phyloP scores from a whole-genome alignment of 2,329 filamentous ascomycete genomes.

The Fusarium sulawesiense region DNA sequence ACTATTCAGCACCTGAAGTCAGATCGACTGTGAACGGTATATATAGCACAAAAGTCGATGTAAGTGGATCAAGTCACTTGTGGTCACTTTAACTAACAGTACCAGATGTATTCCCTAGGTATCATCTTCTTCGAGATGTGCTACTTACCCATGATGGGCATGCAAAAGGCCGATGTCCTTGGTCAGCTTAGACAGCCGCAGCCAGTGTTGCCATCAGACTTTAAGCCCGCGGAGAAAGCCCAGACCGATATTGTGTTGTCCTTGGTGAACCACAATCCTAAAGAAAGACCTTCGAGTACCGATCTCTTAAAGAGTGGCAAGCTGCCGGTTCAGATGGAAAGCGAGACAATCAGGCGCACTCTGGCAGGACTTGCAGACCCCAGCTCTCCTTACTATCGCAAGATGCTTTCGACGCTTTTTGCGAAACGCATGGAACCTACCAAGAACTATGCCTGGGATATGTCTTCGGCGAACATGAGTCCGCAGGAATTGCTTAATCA shows the following conservation, averaged over 20 bases:
- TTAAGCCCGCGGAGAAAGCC: slow-evolving; percentile 75
- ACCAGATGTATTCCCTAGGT: slow-evolving; percentile 91
- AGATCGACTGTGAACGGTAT: slow-evolving; percentile 77
- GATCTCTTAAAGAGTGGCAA: slow-evolving; percentile 88
- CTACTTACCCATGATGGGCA: slow-evolving; percentile 73
- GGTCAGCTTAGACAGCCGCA: slow-evolving; percentile 74
- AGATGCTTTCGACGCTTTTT: slow-evolving; percentile 89
- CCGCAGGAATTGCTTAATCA: slow-evolving; percentile 75
- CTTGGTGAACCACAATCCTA: slow-evolving; percentile 84
- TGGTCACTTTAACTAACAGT: slow-evolving; percentile 14
- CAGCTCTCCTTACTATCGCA: slow-evolving; percentile 87
- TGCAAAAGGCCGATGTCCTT: slow-evolving; percentile 73
- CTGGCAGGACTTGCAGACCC: slow-evolving; percentile 84
- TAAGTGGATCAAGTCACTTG: slow-evolving; percentile 54
- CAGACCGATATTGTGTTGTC: slow-evolving; percentile 84
- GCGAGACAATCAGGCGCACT: slow-evolving; percentile 87
- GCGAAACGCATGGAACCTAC: slow-evolving; percentile 79
- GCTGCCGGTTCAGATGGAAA: slow-evolving; percentile 90
- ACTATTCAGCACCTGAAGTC: slow-evolving; percentile 94
- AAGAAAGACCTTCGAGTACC: slow-evolving; percentile 81
- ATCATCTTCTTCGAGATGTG: slow-evolving; percentile 99
- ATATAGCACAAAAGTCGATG: slow-evolving; percentile 94
- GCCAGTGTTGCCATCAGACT: slow-evolving; percentile 77
- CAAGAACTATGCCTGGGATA: slow-evolving; percentile 84
- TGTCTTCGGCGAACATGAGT: slow-evolving; percentile 66